These are phyloP conservation scores for Suhomyces bribrorum DNA, from an alignment of 1,139 yeast genomes.

Conservation along the genomic window DNA sequence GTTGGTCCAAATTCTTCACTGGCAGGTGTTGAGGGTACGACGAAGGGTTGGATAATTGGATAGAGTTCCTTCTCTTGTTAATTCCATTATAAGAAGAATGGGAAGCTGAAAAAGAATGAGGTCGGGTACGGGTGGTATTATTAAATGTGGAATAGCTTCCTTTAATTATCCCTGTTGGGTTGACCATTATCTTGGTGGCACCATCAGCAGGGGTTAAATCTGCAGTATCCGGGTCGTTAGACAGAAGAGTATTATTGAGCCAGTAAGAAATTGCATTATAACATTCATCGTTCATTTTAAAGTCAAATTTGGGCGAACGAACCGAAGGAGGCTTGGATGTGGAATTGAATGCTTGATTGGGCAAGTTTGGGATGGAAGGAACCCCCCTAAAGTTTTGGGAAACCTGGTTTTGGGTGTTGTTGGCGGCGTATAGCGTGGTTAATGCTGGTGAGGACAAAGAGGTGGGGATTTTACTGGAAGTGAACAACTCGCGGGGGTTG, in stretches of 20 bases:
- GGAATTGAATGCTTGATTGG: constrained; percentile 12
- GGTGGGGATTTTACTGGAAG: constrained; percentile 15
- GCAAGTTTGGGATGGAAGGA: constrained; percentile 14
- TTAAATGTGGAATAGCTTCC: constrained; percentile 7
- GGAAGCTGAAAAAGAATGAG: constrained; percentile 16
- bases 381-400: constrained; percentile 3
- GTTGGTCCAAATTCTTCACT: constrained; percentile 3
- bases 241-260: constrained; percentile 25
- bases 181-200: constrained; percentile 15
- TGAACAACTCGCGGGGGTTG: constrained; percentile 24
- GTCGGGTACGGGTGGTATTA: constrained; percentile 5
- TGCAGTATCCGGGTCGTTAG: constrained; percentile 4
- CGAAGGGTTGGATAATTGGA: constrained; percentile 12
- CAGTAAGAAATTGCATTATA: constrained; percentile 41
- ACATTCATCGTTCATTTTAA: constrained; percentile 45
- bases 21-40: constrained; percentile 6
- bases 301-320: constrained; percentile 24
- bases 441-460: constrained; percentile 22
- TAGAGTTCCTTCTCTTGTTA: constrained; percentile 15
- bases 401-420: constrained; percentile 2
- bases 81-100: constrained; percentile 11
- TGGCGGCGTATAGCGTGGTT: constrained; percentile 18
- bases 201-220: constrained; percentile 8
- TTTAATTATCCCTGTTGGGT: constrained; percentile 17
- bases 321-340: constrained; percentile 1